These are phyloP conservation scores for Penicillium ucsense DNA, from an alignment of 495 filamentous ascomycete species.

Conservation along the genomic window DNA sequence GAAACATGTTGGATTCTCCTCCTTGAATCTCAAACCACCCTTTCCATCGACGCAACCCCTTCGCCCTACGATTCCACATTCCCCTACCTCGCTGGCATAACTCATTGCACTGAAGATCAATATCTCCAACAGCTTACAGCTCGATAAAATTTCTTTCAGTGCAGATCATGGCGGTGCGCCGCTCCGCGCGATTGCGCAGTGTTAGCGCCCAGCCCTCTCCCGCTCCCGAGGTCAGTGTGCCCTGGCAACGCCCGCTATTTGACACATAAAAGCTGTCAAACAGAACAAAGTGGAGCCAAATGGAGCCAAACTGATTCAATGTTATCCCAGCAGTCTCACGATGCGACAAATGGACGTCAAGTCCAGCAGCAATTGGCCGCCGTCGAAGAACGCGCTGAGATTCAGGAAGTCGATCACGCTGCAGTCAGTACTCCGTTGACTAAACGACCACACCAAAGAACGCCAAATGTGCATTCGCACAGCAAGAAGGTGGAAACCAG, in stretches of 20 bases:
- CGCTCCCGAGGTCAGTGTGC: constrained; percentile 21
- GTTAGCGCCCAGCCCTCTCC: constrained; percentile 7
- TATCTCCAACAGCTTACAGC: neutral
- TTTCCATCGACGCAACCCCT: neutral
- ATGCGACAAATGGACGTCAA: constrained; percentile 7
- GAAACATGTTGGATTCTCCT: constrained; percentile 5
- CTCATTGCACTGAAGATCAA: neutral
- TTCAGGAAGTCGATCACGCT: constrained; percentile 5
- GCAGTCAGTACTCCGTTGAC: constrained; percentile 12
- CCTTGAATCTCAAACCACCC: neutral
- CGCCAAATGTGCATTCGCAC: constrained; percentile 5
- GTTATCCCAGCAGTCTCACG: neutral
- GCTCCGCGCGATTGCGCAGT: constrained; percentile 31
- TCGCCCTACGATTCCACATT: constrained; percentile 1
- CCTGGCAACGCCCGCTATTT: constrained; percentile 12
- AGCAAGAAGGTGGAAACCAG: constrained; percentile 28
- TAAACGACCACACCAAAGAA: constrained; percentile 13
- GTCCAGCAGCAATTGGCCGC: constrained; percentile 14
- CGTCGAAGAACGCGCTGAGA: constrained; percentile 34
- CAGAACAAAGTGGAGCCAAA: too few species aligned
- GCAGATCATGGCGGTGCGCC: constrained; percentile 28
- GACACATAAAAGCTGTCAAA: constrained; percentile 5
- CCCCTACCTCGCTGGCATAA: constrained; percentile 3
- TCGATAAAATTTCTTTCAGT: neutral
- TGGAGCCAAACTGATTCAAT: constrained; percentile 1